phyloP scores from a whole-genome alignment of 2,329 filamentous ascomycete species.

The Venturiaceae sp. region DNA sequence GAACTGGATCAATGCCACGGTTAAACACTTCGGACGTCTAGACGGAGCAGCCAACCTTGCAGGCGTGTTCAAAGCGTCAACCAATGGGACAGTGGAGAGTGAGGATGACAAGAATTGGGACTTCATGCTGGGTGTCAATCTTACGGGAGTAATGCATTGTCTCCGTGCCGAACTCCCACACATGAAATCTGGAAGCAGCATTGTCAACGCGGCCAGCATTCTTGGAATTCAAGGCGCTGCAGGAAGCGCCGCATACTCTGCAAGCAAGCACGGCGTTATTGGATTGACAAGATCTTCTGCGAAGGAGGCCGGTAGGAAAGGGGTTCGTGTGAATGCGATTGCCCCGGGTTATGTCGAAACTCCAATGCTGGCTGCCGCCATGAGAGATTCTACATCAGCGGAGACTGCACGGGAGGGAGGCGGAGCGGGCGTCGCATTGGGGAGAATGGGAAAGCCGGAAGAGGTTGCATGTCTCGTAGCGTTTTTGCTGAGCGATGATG shows the following conservation, averaged over 20 bases:
- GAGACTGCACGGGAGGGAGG: neutral
- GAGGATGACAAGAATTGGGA: conserved; percentile 7
- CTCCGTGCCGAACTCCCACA: conserved; percentile 5
- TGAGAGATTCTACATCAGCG: neutral
- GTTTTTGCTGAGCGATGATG: conserved; percentile 12
- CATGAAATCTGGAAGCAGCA: neutral
- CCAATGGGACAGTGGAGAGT: neutral
- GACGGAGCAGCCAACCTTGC: conserved; percentile 31
- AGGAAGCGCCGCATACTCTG: neutral
- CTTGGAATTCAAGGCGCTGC: neutral
- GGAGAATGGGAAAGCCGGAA: conserved; percentile 11
- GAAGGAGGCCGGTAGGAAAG: conserved; percentile 5
- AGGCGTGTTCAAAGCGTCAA: conserved; percentile 26
- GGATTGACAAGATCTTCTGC: conserved; percentile 3
- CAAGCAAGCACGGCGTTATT: conserved; percentile 5
- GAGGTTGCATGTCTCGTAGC: conserved; percentile 12
- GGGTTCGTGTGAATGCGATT: conserved; percentile 1
- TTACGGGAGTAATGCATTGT: conserved; percentile 9
- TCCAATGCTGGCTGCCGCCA: neutral
- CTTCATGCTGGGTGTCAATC: conserved; percentile 9
- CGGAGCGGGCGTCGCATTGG: neutral
- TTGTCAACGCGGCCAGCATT: conserved; percentile 10
- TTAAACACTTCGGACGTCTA: conserved; percentile 22
- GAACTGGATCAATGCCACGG: conserved; percentile 24
- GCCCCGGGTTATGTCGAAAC: conserved; percentile 6